These are phyloP conservation scores for Pythium dissotocum DNA, from an alignment of 352 stramenopile species.

Conservation along the genomic window DNA sequence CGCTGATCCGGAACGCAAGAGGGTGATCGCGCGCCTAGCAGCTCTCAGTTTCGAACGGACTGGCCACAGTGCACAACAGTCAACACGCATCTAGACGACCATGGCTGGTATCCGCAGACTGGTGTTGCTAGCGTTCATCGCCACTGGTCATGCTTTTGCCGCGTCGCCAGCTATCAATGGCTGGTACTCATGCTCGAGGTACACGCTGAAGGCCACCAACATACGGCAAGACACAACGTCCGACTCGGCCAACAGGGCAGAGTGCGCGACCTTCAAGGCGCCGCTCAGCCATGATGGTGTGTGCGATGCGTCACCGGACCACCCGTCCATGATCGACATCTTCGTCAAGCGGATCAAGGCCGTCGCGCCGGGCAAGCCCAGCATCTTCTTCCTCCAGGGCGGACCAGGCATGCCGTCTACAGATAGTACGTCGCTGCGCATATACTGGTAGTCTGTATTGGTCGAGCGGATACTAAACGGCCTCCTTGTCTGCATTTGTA, in stretches of 20 bases:
- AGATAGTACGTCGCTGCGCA: constrained; percentile 5
- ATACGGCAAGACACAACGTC: too few relatives aligned
- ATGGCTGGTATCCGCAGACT: too few relatives aligned
- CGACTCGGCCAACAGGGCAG: constrained; percentile 1
- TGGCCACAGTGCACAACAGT: too few relatives aligned
- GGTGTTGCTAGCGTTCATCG: too few relatives aligned
- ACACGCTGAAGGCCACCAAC: too few relatives aligned
- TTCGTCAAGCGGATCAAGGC: constrained; percentile 40
- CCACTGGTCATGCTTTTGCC: too few relatives aligned
- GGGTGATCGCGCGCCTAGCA: too few relatives aligned
- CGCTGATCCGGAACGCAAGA: too few relatives aligned
- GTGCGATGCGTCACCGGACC: constrained; percentile 23
- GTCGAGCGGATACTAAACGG: background rate
- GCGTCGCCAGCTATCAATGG: too few relatives aligned
- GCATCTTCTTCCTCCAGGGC: constrained; percentile 13
- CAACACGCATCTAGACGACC: too few relatives aligned
- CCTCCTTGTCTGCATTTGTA: background rate
- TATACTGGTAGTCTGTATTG: background rate
- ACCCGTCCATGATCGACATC: constrained; percentile 31
- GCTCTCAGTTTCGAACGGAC: too few relatives aligned
- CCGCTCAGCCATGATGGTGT: constrained; percentile 41
- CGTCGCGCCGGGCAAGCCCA: background rate
- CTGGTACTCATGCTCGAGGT: too few relatives aligned
- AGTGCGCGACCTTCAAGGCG: constrained; percentile 38
- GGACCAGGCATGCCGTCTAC: constrained; percentile 7